These are phyloP conservation scores for Echeveria elegans DNA, from an alignment of 164 flowering plant genomes.

Conservation along the genomic window DNA sequence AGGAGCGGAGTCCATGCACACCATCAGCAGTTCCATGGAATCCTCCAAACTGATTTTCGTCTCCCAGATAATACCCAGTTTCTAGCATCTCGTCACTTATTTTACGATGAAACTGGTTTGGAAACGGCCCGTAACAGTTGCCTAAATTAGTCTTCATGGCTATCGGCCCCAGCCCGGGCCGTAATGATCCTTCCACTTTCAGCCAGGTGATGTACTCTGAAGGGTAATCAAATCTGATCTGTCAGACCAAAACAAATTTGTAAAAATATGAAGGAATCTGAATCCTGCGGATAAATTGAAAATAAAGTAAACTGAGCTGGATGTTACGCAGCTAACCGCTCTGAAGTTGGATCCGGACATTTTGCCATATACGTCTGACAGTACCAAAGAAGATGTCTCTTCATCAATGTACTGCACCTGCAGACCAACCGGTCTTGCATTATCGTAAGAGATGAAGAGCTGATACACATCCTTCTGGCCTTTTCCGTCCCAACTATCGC, in stretches of 20 bases:
- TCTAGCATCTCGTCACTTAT: neutral
- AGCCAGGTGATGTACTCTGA: slow-evolving; percentile 3
- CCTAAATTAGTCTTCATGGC: slow-evolving; percentile 5
- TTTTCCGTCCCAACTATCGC: neutral
- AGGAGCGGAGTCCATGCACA: neutral
- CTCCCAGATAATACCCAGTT: slow-evolving; percentile 1
- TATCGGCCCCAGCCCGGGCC: neutral
- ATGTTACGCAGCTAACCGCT: neutral
- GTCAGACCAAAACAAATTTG: neutral
- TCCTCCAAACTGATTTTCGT: slow-evolving; percentile 4
- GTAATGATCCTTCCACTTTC: neutral
- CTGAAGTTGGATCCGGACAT: slow-evolving; percentile 3
- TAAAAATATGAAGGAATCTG: neutral
- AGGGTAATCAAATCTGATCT: neutral
- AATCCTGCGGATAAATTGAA: no score
- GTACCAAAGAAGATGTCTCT: neutral
- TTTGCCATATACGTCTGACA: neutral
- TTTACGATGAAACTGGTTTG: neutral
- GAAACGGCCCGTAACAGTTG: neutral
- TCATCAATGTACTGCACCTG: slow-evolving; percentile 3
- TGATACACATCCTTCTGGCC: neutral
- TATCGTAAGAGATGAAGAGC: neutral
- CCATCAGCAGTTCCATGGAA: neutral
- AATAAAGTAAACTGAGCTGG: neutral
- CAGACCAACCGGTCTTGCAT: neutral